phyloP scores from a whole-genome alignment of 108 stramenopile species.

The Nitzschia palea region DNA sequence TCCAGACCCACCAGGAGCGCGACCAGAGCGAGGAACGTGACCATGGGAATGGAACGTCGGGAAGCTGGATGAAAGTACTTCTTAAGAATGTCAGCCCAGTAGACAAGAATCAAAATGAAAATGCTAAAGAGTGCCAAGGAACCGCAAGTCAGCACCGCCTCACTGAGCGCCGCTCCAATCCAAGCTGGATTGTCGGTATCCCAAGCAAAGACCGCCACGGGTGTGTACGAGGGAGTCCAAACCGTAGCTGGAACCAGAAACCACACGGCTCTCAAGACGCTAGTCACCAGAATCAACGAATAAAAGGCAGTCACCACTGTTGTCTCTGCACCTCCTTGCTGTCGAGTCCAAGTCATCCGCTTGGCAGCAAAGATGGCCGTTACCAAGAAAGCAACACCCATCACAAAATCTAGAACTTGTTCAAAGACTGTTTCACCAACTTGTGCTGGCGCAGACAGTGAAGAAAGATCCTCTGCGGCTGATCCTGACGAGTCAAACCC shows the following conservation, averaged over 20 bases:
- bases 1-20: slow-evolving; percentile 60
- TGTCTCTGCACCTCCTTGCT: slow-evolving; percentile 84
- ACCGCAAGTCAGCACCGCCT: slow-evolving; percentile 80
- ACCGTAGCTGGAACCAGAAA: slow-evolving; percentile 84
- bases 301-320: slow-evolving; percentile 96
- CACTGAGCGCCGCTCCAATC: slow-evolving; percentile 81
- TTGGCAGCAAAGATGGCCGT: slow-evolving; percentile 75
- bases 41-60: slow-evolving; percentile 84
- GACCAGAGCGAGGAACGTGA: slow-evolving; percentile 82
- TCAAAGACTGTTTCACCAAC: slow-evolving; percentile 62
- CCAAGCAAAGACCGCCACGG: slow-evolving; percentile 87
- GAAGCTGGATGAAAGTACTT: slow-evolving; percentile 92
- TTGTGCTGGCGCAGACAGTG: not conserved
- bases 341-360: slow-evolving; percentile 75
- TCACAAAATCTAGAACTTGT: slow-evolving; percentile 50
- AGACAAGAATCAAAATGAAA: slow-evolving; percentile 95
- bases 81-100: slow-evolving; percentile 97
- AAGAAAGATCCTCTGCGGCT: not conserved
- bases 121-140: slow-evolving; percentile 90
- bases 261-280: slow-evolving; percentile 83
- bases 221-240: slow-evolving; percentile 83
- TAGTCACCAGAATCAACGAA: slow-evolving; percentile 86
- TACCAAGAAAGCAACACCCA: slow-evolving; percentile 74
- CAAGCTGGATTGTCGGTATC: slow-evolving; percentile 71
- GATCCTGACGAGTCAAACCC: too few species aligned